These are phyloP conservation scores for Marvania coccoides DNA, from an alignment of 139 green algal genomes.

Conservation along the genomic window DNA sequence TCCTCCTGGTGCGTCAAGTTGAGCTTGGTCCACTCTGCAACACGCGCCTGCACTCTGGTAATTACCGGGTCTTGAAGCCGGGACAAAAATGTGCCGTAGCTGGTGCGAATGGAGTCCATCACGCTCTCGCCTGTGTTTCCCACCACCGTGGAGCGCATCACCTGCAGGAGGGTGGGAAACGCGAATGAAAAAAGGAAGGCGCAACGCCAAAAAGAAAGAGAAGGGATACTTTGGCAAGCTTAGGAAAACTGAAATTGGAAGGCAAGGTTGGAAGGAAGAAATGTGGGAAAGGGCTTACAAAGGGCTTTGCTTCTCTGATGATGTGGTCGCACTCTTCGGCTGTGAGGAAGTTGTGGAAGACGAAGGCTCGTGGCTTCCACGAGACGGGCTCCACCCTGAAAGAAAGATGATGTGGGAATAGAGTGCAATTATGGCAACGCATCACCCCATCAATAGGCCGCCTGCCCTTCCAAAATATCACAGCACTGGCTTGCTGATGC, in stretches of 20 bases:
- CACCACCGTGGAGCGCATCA: slow-evolving; percentile 76
- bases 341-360: slow-evolving; percentile 77
- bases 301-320: slow-evolving; percentile 30
- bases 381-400: slow-evolving; percentile 64
- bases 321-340: slow-evolving; percentile 65
- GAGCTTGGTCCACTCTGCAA: slow-evolving; percentile 65
- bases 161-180: slow-evolving; percentile 32
- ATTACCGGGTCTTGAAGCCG: slow-evolving; percentile 57
- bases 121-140: slow-evolving; percentile 40
- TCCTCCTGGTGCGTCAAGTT: slow-evolving; percentile 71
- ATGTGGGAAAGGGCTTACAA: too few species aligned
- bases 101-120: slow-evolving; percentile 59
- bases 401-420: too few species aligned
- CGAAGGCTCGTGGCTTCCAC: slow-evolving; percentile 61
- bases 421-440: too few species aligned
- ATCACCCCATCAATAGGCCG: too few species aligned
- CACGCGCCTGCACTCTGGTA: slow-evolving; percentile 45
- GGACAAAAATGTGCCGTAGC: slow-evolving; percentile 70
- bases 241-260: too few species aligned
- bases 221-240: neutral
- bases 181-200: neutral
- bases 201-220: too few species aligned
- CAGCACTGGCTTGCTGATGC: too few species aligned
- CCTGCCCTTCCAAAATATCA: too few species aligned
- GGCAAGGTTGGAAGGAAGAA: too few species aligned